Evolutionary conservation across 495 filamentous ascomycete species (phyloP), one percentile per base, ranked within the genome.

Genomic region (Evansstolkia leycettana): DNA sequence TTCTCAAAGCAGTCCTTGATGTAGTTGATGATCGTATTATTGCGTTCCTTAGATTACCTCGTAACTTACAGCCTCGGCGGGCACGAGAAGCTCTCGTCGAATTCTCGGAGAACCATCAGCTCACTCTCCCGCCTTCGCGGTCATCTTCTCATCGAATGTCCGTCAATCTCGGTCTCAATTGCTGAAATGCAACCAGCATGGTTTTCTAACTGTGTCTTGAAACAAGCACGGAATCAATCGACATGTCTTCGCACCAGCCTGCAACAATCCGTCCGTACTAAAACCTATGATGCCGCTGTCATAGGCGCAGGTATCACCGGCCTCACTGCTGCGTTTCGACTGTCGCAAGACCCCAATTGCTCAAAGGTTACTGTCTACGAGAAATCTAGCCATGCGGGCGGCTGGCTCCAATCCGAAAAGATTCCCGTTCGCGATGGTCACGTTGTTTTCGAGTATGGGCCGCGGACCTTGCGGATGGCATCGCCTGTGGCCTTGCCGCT

Each of bases 291-390:
- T 44, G 72, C 82, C 41, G 87, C 82, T 25, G 69, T 94, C 12
- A 56, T 94, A 10, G 90, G 92, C 24, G 89, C 77, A 36, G 92
- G 92, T 33, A 82, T 99, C 48, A 90, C 89, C 11, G 92, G 92
- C 24, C 73, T 99, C 33, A 73, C 83, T 17, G 69, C 75, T 23
- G 88, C 88, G 13, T 84, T 78, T 59, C 82, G 78, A 51, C 59
- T 94, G 11, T 51, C 73, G 5, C 71, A 71, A 29, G 54, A 71
- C 35, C 56, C 76, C 3, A 70, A 77, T 3, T 65, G 73, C 28
- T 61, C 67, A 8, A 62, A 69, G 7, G 72, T 96, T 38, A 88
- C 80, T 2, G 45, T 99, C 5, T 93, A 82, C 47, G 92, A 99
- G 50, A 73, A 70, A 15, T 68, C 65, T 2, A 37, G 62, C 7